A percentile compares a stretch with the other conserved stretches of the same genome.
Conservation (phyloP, 495 filamentous ascomycete species). For the Xylaria palmicola region DNA sequence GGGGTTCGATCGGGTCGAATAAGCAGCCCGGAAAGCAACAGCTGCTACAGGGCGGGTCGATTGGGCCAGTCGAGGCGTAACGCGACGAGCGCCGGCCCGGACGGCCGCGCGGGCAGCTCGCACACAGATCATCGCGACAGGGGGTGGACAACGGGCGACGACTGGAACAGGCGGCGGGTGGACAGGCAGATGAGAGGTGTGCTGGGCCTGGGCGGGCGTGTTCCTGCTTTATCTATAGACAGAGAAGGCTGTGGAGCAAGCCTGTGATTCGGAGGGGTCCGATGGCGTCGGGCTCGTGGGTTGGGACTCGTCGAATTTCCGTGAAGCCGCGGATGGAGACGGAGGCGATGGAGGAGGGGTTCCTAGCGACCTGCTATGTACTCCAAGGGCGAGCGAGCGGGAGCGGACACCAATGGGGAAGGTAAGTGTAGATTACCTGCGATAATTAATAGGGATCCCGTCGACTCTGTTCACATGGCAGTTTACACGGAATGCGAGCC, state of each 20-base stretch:
- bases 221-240: background rate
- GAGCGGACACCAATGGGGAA: conserved; percentile 12
- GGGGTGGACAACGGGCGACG: background rate
- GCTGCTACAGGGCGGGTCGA: background rate
- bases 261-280: background rate
- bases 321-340: conserved; percentile 3
- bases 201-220: background rate
- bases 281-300: background rate
- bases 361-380: conserved; percentile 10
- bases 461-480: conserved; percentile 16
- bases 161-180: background rate
- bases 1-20: conserved; percentile 36
- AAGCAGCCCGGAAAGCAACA: conserved; percentile 15
- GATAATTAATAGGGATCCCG: conserved; percentile 18
- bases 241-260: background rate
- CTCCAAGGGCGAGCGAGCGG: conserved; percentile 12
- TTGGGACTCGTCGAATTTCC: conserved; percentile 1
- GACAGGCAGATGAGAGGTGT: background rate
- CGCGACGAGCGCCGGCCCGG: conserved; percentile 12
- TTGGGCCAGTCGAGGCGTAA: background rate
- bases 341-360: conserved; percentile 7
- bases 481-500: conserved; percentile 16
- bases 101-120: conserved; percentile 14
- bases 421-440: conserved; percentile 17
- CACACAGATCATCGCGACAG: conserved; percentile 3